Conservation (phyloP, 139 green algal genomes). For the Chlorella sp. region DNA sequence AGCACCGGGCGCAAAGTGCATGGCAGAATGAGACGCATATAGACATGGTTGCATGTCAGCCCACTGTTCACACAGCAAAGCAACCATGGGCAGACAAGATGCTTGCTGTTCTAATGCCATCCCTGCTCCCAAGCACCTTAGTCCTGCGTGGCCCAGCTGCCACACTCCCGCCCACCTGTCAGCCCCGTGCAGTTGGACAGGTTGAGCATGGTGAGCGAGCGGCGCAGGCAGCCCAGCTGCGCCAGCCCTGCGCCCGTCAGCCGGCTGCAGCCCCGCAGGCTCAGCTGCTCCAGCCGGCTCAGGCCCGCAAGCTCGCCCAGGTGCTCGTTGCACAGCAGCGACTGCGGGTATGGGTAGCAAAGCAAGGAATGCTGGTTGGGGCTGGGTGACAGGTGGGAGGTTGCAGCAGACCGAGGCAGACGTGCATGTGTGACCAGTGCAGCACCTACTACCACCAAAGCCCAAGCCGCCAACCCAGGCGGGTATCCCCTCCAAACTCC, state of each 20-base stretch:
- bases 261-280: constrained; percentile 10
- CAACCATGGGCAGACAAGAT: too few species aligned
- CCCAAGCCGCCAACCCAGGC: too few species aligned
- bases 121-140: too few species aligned
- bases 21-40: too few species aligned
- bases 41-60: too few species aligned
- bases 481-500: not conserved
- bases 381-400: not conserved
- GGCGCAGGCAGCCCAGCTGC: not conserved
- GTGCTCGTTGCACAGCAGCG: constrained; percentile 5
- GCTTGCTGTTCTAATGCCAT: too few species aligned
- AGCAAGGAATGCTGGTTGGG: not conserved
- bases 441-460: too few species aligned
- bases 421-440: too few species aligned
- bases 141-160: too few species aligned
- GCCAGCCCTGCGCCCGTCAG: constrained; percentile 10
- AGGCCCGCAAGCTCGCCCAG: constrained; percentile 26
- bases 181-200: constrained; percentile 27
- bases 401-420: too few species aligned
- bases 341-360: not conserved
- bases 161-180: not conserved
- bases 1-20: not conserved
- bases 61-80: too few species aligned
- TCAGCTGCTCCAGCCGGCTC: constrained; percentile 28
- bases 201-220: constrained; percentile 22